Evolutionary conservation across 352 stramenopile species (phyloP), one percentile per base, ranked within the genome.

Genomic region (Phytopythium vexans): DNA sequence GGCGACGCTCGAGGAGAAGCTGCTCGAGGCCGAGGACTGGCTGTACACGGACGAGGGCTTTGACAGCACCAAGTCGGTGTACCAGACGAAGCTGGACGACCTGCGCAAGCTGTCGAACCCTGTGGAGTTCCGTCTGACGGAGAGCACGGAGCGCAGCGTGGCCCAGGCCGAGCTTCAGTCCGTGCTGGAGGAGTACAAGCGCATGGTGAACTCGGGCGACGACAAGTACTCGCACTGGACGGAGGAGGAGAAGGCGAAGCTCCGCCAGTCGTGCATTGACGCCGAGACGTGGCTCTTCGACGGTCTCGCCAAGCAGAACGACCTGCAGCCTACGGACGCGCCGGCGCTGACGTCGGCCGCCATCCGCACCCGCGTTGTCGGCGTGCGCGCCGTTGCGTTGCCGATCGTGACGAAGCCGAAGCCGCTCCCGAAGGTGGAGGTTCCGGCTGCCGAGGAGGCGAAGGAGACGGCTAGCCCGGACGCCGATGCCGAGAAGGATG

Each of bases 21-120:
- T 99, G 14, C 79, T 92, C 41, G 86, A 85, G n/a, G 86, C 78
- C 36, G 96, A 99, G 69, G 96, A 99, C 69, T 99, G 97, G 97
- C 66, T 99, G 47, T 99, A 99, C 80, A 96, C 97, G 66, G 97
- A 99, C 66, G 95, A 98, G 60, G 97, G 97, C 48, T 99, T 99
- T 56, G 97, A 99, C 74, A 97, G 92, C 55, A 97, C 82, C 52
- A 99, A 99, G 74, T 97, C 90, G 49, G 89, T 98, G 32, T 99
- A 99, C 77, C 79, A 95, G 49, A 71, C 68, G 32, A 99, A 99
- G 77, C 76, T 99, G 15, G 82, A 88, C 50, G 93, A 98, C 38
- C 77, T 99, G 48, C 93, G 95, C 60, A 86, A 87, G 62, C 51
- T 97, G 36, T 95, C 96, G 49, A 82, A 89, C 48, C 96, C 96